These are phyloP conservation scores for Aechmea fasciata DNA, from an alignment of 176 grass and related monocot species.

Conservation along the genomic window DNA sequence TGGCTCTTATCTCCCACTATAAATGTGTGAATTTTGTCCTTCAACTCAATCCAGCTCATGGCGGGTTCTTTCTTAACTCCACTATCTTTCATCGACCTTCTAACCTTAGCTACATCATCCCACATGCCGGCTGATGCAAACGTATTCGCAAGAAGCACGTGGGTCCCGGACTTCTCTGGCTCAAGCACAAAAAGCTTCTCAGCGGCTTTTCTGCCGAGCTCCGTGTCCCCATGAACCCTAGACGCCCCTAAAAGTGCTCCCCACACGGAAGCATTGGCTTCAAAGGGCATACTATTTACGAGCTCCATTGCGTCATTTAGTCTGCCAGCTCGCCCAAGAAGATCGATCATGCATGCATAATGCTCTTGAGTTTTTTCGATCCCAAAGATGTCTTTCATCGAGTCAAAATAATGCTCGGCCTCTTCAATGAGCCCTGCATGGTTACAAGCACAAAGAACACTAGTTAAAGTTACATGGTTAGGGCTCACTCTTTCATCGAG, in stretches of 20 bases:
- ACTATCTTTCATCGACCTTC: conserved; percentile 62
- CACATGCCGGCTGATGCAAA: conserved; percentile 74
- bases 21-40: conserved; percentile 75
- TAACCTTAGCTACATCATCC: conserved; percentile 47
- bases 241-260: conserved; percentile 64
- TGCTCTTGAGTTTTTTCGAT: conserved; percentile 70
- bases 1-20: conserved; percentile 70
- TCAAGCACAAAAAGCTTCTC: conserved; percentile 69
- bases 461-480: conserved; percentile 74
- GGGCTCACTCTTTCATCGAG: conserved; percentile 44
- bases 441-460: conserved; percentile 84
- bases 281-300: conserved; percentile 59
- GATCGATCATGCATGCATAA: conserved; percentile 81
- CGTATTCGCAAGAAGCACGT: conserved; percentile 64
- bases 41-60: conserved; percentile 92
- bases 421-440: conserved; percentile 74
- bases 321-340: conserved; percentile 73
- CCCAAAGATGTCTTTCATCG: conserved; percentile 64
- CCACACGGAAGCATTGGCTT: conserved; percentile 65
- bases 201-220: conserved; percentile 49
- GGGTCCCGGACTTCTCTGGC: conserved; percentile 75
- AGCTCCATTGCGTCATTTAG: conserved; percentile 71
- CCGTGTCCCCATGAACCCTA: conserved; percentile 50
- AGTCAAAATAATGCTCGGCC: conserved; percentile 58
- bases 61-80: conserved; percentile 66